phyloP scores from a whole-genome alignment of 768 basidiomycete species.

The Psilocybe subaeruginosa region DNA sequence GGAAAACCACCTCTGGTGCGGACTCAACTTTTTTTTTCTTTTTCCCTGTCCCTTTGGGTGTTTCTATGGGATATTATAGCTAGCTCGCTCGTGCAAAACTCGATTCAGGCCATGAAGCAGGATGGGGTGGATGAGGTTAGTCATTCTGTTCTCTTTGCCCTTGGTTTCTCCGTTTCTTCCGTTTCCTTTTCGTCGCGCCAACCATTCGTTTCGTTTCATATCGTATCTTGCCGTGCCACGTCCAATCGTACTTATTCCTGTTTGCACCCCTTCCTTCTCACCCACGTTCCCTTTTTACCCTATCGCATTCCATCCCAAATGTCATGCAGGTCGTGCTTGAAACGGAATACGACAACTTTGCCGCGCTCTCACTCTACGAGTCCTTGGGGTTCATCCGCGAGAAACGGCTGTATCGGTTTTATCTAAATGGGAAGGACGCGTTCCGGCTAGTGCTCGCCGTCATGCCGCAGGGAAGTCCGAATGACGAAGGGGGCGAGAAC shows the following conservation, averaged over 20 bases:
- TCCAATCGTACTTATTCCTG: background rate
- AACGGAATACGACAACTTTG: slow-evolving; percentile 92
- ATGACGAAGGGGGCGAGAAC: slow-evolving; percentile 32
- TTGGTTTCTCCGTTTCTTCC: background rate
- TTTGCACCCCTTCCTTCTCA: background rate
- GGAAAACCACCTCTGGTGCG: slow-evolving; percentile 51
- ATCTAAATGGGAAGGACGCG: slow-evolving; percentile 96
- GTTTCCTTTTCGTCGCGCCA: background rate
- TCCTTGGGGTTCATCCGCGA: slow-evolving; percentile 94
- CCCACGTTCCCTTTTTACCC: background rate
- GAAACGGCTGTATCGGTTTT: slow-evolving; percentile 93
- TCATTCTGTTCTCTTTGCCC: background rate
- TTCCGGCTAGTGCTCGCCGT: slow-evolving; percentile 78
- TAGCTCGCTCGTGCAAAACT: slow-evolving; percentile 79
- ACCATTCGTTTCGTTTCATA: background rate
- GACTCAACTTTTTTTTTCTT: slow-evolving; percentile 35
- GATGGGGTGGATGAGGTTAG: slow-evolving; percentile 85
- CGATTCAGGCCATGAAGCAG: slow-evolving; percentile 82
- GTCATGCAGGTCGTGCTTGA: slow-evolving; percentile 81
- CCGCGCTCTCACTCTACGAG: slow-evolving; percentile 88
- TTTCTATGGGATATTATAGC: slow-evolving; percentile 55
- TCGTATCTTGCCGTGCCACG: slow-evolving; percentile 8
- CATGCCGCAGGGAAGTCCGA: slow-evolving; percentile 31
- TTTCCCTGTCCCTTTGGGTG: slow-evolving; percentile 38
- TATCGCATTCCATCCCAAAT: background rate